phyloP scores from a whole-genome alignment of 108 stramenopile genomes.

The Nitzschia sp. region DNA sequence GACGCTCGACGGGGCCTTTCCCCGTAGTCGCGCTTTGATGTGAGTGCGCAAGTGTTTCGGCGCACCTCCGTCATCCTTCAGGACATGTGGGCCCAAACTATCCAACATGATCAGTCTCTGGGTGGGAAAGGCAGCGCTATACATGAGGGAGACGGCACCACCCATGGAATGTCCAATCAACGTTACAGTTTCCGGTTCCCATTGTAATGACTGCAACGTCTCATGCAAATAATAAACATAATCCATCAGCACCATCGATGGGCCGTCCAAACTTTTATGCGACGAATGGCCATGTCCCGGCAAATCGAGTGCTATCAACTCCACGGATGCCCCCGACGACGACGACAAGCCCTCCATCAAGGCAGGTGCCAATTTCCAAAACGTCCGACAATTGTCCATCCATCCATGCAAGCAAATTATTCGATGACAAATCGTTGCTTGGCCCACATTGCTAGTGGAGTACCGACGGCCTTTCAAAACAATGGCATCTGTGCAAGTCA shows the following conservation, averaged over 20 bases:
- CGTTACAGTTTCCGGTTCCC: slow-evolving; percentile 41
- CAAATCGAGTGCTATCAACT: slow-evolving; percentile 52
- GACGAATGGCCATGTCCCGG: slow-evolving; percentile 51
- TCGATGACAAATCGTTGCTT: background rate
- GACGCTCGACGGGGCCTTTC: slow-evolving; percentile 31
- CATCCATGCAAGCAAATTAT: slow-evolving; percentile 69
- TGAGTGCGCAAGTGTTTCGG: slow-evolving; percentile 51
- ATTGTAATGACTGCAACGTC: slow-evolving; percentile 41
- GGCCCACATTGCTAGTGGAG: background rate
- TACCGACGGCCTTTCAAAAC: slow-evolving; percentile 10
- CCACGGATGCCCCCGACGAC: slow-evolving; percentile 7
- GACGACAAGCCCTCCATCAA: slow-evolving; percentile 20
- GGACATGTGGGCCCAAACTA: slow-evolving; percentile 55
- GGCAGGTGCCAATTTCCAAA: slow-evolving; percentile 48
- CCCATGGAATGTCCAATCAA: slow-evolving; percentile 85
- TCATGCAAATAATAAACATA: slow-evolving; percentile 66
- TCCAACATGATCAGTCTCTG: slow-evolving; percentile 67
- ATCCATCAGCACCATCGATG: slow-evolving; percentile 58
- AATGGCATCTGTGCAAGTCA: slow-evolving; percentile 11
- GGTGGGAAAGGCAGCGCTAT: slow-evolving; percentile 74
- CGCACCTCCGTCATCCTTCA: slow-evolving; percentile 41
- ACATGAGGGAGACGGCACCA: slow-evolving; percentile 54
- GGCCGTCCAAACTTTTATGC: slow-evolving; percentile 52
- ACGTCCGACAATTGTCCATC: slow-evolving; percentile 70
- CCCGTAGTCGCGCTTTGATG: slow-evolving; percentile 19